These are phyloP conservation scores for Coffea humblotiana DNA, from an alignment of 305 asterid species.

Conservation along the genomic window DNA sequence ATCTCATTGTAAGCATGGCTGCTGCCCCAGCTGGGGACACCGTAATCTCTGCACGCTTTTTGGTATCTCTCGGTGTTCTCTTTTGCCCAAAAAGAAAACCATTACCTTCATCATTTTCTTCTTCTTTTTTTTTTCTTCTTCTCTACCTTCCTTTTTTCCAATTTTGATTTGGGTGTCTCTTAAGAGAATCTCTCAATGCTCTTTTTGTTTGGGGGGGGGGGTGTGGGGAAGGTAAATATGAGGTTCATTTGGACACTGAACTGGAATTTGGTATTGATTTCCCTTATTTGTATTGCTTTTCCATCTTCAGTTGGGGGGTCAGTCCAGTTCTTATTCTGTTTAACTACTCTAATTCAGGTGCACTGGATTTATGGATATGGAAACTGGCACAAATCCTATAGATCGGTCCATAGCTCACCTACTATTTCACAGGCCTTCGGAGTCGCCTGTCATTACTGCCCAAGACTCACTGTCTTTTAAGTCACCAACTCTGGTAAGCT, in stretches of 20 bases:
- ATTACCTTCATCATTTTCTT: too few relatives aligned
- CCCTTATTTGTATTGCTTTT: not conserved
- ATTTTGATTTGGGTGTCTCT: not conserved
- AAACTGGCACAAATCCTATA: constrained; percentile 80
- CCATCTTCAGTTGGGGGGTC: not conserved
- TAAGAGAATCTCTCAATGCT: not conserved
- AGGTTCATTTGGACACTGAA: not conserved
- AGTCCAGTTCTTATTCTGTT: not conserved
- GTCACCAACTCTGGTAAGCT: constrained; percentile 42
- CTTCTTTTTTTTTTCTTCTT: too few relatives aligned
- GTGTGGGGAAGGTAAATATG: too few relatives aligned
- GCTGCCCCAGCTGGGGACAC: not conserved
- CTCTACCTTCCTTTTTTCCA: not conserved
- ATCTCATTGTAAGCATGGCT: not conserved
- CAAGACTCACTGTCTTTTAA: constrained; percentile 32
- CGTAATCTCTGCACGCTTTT: too few relatives aligned
- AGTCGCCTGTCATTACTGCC: constrained; percentile 34
- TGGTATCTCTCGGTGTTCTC: not conserved
- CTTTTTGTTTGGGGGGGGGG: too few relatives aligned
- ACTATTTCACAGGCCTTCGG: constrained; percentile 77
- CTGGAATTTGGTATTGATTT: not conserved
- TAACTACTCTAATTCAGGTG: constrained; percentile 26
- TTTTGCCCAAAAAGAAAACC: not conserved
- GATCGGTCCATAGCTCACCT: constrained; percentile 90
- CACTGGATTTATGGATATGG: constrained; percentile 64